Base-by-base conservation (phyloP, 2,329 filamentous ascomycete species). In the Coleophoma eucalyptorum region DNA sequence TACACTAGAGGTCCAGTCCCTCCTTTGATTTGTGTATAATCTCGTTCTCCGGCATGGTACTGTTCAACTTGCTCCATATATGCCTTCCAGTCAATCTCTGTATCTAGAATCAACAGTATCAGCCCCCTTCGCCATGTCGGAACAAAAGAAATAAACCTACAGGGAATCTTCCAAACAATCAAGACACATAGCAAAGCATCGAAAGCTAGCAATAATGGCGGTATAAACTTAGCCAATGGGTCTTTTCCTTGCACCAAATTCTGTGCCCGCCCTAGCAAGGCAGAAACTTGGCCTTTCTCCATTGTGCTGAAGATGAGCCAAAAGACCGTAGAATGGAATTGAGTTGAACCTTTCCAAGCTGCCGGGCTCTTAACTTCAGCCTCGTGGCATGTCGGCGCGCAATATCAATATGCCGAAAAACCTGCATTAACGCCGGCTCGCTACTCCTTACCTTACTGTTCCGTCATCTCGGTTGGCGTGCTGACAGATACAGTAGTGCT, bases 11-110 rank as follows among this genome's bases (percentile, higher is more conserved):
- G 94, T 1, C 94, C 94, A 0, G 94, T 99, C 53, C 84, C 87
- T 60, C 94, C 94, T 64, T 86, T 80, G 65, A 99, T 92, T 51
- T 84, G 79, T 54, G 82, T 83, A 69, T 99, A 99, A 69, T 97
- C 87, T 65, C 89, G 84, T 74, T 97, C 92, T 63, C 94, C 94
- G 16, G 81, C 77, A 43, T 92, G 73, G 64, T 87, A 94, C 60
- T 92, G 84, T 38, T 80, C 72, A 42, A 97, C 78, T 65, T 99
- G 94, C 67, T 97, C 81, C 92, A 99, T 97, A 70, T 99, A 99
- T 0, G 94, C 90, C 52, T 79, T 80, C 93, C 93, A 99, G 72
- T 99, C 94, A 64, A 99, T 99, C 70, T 99, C 94, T 41, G 94
- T 99, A 67, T 99, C 94, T 89, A 12, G 37, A 18, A 5, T 7